Conservation (phyloP, 257 asterid genomes). For the Lycium barbarum region DNA sequence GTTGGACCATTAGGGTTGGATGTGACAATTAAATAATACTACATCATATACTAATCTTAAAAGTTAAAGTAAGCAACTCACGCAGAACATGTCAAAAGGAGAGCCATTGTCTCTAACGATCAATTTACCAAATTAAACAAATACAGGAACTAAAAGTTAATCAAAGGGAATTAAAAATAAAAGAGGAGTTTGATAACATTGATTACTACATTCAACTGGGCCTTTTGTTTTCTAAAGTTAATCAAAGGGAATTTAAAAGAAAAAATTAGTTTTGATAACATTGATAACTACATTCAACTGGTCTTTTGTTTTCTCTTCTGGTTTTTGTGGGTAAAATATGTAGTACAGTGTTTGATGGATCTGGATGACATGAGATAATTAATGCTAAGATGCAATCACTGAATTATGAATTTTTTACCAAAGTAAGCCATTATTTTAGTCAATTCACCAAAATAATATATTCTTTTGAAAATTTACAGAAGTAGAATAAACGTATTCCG, state of each 20-base stretch:
- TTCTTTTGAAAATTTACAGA: no score
- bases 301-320: no score
- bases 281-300: no score
- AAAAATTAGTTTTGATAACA: no score
- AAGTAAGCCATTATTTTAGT: no score
- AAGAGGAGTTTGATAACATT: neutral
- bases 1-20: constrained; percentile 8
- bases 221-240: no score
- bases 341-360: neutral
- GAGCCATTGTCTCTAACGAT: neutral
- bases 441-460: no score
- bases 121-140: neutral
- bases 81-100: neutral
- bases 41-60: constrained; percentile 5
- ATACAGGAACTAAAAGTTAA: constrained; percentile 6
- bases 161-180: neutral
- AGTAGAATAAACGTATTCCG: no score
- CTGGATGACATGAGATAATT: neutral
- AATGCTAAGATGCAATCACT: neutral
- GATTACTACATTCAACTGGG: neutral
- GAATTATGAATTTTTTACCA: no score
- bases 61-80: neutral
- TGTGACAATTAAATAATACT: neutral
- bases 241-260: no score
- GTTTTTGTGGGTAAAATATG: no score